phyloP scores from a whole-genome alignment of 345 rosid genomes.

The Theobroma cacao region DNA sequence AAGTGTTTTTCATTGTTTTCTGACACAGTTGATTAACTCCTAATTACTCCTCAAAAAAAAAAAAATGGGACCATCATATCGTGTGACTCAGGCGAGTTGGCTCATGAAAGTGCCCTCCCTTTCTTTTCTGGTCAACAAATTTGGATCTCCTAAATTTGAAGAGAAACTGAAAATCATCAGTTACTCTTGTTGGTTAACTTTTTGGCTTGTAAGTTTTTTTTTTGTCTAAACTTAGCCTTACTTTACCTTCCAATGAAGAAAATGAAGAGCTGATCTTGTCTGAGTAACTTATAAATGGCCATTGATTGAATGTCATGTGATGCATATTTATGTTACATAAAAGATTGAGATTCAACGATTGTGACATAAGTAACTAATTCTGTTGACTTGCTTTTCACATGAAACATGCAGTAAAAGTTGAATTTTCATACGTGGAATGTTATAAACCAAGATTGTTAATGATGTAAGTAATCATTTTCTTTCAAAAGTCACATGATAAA shows the following conservation, averaged over 20 bases:
- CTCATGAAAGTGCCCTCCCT: background rate
- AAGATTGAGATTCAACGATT: background rate
- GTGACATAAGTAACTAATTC: background rate
- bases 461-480: too few relatives aligned
- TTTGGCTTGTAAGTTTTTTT: background rate
- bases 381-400: too few relatives aligned
- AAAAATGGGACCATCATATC: conserved; percentile 1
- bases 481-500: too few relatives aligned
- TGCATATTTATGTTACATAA: background rate
- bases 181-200: background rate
- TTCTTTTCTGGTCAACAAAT: background rate
- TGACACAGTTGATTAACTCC: background rate
- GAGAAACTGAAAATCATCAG: background rate
- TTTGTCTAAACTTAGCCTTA: background rate
- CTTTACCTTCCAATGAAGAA: too few relatives aligned
- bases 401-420: too few relatives aligned
- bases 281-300: too few relatives aligned
- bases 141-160: background rate
- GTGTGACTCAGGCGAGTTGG: background rate
- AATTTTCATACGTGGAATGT: too few relatives aligned
- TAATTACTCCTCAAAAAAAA: background rate
- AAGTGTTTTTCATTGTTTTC: background rate
- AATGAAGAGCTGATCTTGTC: too few relatives aligned
- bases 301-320: too few relatives aligned
- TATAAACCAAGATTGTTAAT: too few relatives aligned